Base-by-base conservation (phyloP, 805 yeast species). In the Teunomyces tritomae region DNA sequence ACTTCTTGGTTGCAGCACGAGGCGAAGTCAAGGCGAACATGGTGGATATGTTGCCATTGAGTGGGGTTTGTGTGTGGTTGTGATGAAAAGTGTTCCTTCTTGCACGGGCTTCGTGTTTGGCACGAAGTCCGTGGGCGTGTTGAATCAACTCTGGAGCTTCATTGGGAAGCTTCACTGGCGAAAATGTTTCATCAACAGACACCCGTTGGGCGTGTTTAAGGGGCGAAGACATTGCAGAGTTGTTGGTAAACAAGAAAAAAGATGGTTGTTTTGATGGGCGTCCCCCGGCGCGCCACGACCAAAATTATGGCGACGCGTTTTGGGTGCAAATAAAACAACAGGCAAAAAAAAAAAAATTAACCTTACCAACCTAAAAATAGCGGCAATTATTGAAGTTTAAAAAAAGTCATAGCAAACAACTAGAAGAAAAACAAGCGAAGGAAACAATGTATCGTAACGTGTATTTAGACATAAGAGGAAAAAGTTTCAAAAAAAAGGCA, bases 91-190 rank as follows among this genome's bases (percentile, higher is more conserved):
- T 50, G 41, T 61, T 66, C 53, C 70, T 60, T 49, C 70, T 50
- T 17, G 39, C 44, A 11, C 44, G 39, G 9, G 36, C 27, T 6
- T 51, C 57, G 48, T 71, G 74, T 50, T 73, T 72, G 47, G 71
- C 66, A 1, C 69, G 57, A 32, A 78, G 57, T 0, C 83, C 83
- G 55, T 78, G 82, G 2, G 80, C 78, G 43, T 50, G 52, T 8
- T 36, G 14, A 33, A 48, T 13, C 49, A 49, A 20, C 45, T 48
- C 35, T 9, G 53, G 51, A n/a, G 50, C 40, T 24, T 8, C 30
- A 28, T 13, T 20, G 4, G 57, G 57, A 16, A 53, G 49, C 43
- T 53, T 53, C 28, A 53, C 45, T 8, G 57, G 57, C 1, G 57
- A 53, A 29, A 53, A 53, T 13, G 52, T 30, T n/a, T 53, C 57